Base-by-base conservation (phyloP, 1,139 yeast species). In the Lipomyces yarrowii region DNA sequence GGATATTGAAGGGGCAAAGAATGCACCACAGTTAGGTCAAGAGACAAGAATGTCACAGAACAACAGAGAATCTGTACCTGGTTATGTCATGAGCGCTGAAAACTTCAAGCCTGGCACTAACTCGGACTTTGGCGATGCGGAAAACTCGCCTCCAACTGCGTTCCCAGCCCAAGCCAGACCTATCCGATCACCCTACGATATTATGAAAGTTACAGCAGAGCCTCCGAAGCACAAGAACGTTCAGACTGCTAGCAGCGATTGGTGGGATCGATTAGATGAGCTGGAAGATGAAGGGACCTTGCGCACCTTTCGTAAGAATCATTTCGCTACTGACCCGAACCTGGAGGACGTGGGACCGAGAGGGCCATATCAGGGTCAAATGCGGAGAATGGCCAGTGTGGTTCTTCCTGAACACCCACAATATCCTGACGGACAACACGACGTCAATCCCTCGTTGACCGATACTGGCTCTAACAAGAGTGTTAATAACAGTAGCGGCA, bases 141-240 rank as follows among this genome's bases (percentile, higher is more conserved):
- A 21, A 42, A 42, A 7, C 18, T 42, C 48, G n/a, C 48, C 3
- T 10, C 18, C 48, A 23, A 7, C 21, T n/a, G 48, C 8, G 8
- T n/a, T n/a, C n/a, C 11, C 21, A 8, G 21, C 48, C 21, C 23
- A 3, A 42, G 48, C 61, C 7, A 15, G 62, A 23, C 62, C 3
- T 21, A 52, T 32, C 37, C 18, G 46, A n/a, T 51, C 68, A 21
- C 64, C 68, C 15, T 59, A 51, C 33, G 64, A 65, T 48, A 65
- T 65, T 46, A 65, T 65, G 65, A 65, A 65, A 53, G 51, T 60
- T 1, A 52, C 8, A 15, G 62, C 63, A 52, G 10, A 55, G 33
- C 33, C 10, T 30, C 53, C 21, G 60, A 61, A 33, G 42, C 13
- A 32, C n/a, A 33, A 13, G 15, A 32, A 32, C n/a, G 4, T 8